These are phyloP conservation scores for Heimioporus retisporus DNA, from an alignment of 1,284 basidiomycete species.

Conservation along the genomic window DNA sequence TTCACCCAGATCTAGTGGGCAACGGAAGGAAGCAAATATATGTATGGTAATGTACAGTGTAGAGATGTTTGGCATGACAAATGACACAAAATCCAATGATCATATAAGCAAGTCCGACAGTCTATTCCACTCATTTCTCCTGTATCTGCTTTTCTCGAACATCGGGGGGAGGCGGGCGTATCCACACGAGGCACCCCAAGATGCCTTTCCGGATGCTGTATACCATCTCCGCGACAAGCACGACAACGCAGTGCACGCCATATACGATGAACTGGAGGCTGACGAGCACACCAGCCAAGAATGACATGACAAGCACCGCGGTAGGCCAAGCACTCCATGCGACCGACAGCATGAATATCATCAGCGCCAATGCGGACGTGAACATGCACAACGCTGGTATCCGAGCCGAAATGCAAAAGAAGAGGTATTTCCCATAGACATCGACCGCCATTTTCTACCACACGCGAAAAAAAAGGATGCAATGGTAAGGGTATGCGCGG, in stretches of 20 bases:
- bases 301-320: constrained; percentile 67
- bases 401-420: constrained; percentile 72
- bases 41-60: constrained; percentile 20
- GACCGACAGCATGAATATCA: constrained; percentile 67
- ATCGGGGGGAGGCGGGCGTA: constrained; percentile 15
- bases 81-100: no score
- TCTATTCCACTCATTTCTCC: constrained; percentile 10
- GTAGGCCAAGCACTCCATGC: constrained; percentile 71
- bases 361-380: constrained; percentile 60
- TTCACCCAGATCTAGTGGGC: no score
- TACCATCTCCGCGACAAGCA: constrained; percentile 18
- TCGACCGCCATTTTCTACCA: constrained; percentile 62
- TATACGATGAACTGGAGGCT: constrained; percentile 74
- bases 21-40: neutral
- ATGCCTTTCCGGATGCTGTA: constrained; percentile 25
- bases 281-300: constrained; percentile 64
- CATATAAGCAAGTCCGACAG: no score
- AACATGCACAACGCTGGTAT: constrained; percentile 70
- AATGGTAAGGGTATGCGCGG: neutral
- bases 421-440: constrained; percentile 67
- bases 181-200: constrained; percentile 22
- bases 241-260: constrained; percentile 50
- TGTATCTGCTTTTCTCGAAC: constrained; percentile 20
- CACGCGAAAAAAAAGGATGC: neutral
- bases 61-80: neutral